These are phyloP conservation scores for Furcasterigmium sp. DNA, from an alignment of 2,329 filamentous ascomycete genomes.

Conservation along the genomic window DNA sequence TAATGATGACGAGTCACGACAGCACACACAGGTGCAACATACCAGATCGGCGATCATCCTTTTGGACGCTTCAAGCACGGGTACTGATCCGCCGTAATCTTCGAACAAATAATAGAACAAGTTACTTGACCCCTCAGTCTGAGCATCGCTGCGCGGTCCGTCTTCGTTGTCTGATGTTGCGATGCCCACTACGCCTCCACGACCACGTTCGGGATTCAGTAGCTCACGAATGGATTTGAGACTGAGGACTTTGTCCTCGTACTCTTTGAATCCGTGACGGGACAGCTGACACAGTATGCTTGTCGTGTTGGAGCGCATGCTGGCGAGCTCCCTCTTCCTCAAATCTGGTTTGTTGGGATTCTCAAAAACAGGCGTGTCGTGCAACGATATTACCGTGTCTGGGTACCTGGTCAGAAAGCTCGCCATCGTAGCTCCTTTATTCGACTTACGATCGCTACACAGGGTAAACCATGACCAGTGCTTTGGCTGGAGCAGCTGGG, in stretches of 20 bases:
- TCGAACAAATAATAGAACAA: conserved; percentile 64
- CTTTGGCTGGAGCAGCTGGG: conserved; percentile 30
- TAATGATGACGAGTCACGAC: neutral
- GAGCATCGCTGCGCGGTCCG: neutral
- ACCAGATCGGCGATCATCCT: conserved; percentile 44
- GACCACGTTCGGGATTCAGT: conserved; percentile 8
- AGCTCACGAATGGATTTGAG: conserved; percentile 31
- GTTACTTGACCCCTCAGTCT: conserved; percentile 7
- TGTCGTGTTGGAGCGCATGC: conserved; percentile 31
- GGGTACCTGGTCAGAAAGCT: conserved; percentile 9
- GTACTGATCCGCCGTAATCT: conserved; percentile 56
- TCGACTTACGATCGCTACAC: conserved; percentile 54
- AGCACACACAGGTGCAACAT: conserved; percentile 7
- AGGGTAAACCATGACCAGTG: conserved; percentile 69
- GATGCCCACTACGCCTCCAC: neutral
- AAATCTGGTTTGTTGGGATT: conserved; percentile 14
- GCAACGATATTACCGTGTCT: conserved; percentile 66
- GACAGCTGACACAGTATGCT: conserved; percentile 33
- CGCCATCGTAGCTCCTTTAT: conserved; percentile 4
- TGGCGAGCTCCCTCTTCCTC: conserved; percentile 21
- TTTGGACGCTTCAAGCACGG: conserved; percentile 42
- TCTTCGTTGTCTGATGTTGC: neutral
- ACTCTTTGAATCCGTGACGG: conserved; percentile 26
- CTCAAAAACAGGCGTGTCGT: conserved; percentile 46
- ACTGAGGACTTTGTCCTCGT: conserved; percentile 32